These are phyloP conservation scores for Lophiotrema nucula DNA, from an alignment of 495 filamentous ascomycete genomes.

Conservation along the genomic window DNA sequence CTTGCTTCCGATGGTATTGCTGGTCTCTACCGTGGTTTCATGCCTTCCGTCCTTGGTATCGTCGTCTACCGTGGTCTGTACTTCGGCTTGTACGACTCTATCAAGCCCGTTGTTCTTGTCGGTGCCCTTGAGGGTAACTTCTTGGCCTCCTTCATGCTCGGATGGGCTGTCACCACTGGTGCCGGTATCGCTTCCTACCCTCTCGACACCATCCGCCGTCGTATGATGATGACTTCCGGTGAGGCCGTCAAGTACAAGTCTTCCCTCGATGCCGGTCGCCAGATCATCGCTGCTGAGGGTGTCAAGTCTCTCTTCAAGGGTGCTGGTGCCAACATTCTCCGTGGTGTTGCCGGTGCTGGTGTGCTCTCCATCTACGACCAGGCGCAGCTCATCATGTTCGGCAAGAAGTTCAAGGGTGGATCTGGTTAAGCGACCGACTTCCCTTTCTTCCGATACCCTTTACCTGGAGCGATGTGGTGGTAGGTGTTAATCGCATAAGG, in stretches of 20 bases:
- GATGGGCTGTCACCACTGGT: constrained; percentile 99
- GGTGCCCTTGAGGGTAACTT: constrained; percentile 95
- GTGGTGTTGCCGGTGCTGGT: constrained; percentile 99
- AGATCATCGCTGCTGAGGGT: constrained; percentile 97
- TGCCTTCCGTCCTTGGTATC: constrained; percentile 97
- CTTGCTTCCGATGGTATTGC: constrained; percentile 95
- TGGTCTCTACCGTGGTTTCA: constrained; percentile 99
- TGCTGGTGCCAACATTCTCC: constrained; percentile 99
- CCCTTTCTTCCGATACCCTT: constrained; percentile 31
- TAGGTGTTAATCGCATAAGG: constrained; percentile 17
- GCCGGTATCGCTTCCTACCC: constrained; percentile 99
- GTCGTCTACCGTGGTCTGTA: constrained; percentile 99
- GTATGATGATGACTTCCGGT: constrained; percentile 99
- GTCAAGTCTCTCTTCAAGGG: constrained; percentile 99
- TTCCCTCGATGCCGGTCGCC: constrained; percentile 87
- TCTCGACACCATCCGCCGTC: constrained; percentile 98
- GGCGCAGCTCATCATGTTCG: constrained; percentile 97
- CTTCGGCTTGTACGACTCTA: constrained; percentile 99
- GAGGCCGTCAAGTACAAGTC: constrained; percentile 99
- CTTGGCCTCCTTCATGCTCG: constrained; percentile 96
- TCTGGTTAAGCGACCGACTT: constrained; percentile 61
- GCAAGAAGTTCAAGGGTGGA: constrained; percentile 97
- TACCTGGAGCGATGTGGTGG: constrained; percentile 16
- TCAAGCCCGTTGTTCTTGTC: constrained; percentile 96
- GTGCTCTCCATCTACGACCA: constrained; percentile 99